Evolutionary conservation across 2,329 filamentous ascomycete genomes (phyloP).

Genomic region (Cladophialophora psammophila): DNA sequence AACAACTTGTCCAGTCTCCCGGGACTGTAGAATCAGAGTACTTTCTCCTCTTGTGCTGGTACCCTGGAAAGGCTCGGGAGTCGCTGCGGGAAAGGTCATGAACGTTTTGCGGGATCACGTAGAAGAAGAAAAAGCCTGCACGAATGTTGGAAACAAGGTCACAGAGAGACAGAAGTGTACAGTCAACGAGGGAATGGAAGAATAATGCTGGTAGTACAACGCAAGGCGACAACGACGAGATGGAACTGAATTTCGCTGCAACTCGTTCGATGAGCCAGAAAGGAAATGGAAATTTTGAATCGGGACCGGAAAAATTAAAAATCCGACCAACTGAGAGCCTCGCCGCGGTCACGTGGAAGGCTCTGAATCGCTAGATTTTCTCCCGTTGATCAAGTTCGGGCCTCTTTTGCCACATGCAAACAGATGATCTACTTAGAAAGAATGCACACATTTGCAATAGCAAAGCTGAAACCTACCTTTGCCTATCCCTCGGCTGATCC

Average conservation of each 20-base stretch:
- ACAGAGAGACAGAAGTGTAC: constrained; percentile 8
- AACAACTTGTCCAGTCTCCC: constrained; percentile 50
- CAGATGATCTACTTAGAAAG: background rate
- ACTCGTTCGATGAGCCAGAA: background rate
- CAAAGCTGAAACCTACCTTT: background rate
- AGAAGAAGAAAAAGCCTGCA: background rate
- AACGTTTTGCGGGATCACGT: constrained; percentile 25
- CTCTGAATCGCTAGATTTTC: background rate
- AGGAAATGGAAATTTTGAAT: constrained; percentile 17
- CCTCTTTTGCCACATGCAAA: background rate
- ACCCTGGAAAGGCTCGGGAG: constrained; percentile 38
- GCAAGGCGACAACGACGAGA: constrained; percentile 4
- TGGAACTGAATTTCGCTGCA: background rate
- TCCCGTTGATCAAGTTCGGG: background rate
- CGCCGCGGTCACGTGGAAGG: background rate
- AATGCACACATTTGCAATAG: background rate
- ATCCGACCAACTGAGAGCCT: background rate
- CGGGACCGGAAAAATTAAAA: constrained; percentile 5
- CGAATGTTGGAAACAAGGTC: constrained; percentile 3
- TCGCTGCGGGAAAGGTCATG: constrained; percentile 39
- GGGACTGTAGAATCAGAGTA: constrained; percentile 40
- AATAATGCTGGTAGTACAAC: constrained; percentile 1
- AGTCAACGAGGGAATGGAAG: constrained; percentile 15
- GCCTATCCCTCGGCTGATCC: background rate
- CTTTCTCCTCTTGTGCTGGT: constrained; percentile 35